Evolutionary conservation across 2,329 filamentous ascomycete genomes (phyloP), one percentile per base, ranked within the genome.

Genomic region (Trichophyton benhamiae): DNA sequence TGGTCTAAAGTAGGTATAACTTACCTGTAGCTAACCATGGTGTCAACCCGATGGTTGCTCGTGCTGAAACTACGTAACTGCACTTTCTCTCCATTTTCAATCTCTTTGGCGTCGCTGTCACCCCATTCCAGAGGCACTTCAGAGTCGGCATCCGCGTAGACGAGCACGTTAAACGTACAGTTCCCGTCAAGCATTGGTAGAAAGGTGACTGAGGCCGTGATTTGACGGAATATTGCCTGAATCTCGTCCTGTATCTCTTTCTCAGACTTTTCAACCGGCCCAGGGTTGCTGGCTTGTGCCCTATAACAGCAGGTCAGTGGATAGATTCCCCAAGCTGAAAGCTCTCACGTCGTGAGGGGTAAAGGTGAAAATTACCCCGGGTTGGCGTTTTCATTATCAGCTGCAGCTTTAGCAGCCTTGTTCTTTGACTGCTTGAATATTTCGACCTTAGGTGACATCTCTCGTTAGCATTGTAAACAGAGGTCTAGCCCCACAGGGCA

Each of bases 61-160:
- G 94, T 99, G 75, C 91, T 96, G 78, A 97, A 99, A 66, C 92
- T 95, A 63, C 94, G 83, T 71, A 99, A 78, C 77, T 96, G 91
- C 33, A 99, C 94, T 72, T 94, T 91, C 79, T 99, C 94, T 48
- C 89, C 92, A 68, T 94, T 89, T 72, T 86, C 81, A 67, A 99
- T 96, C 79, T 99, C 94, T 78, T 96, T 96, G 60, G 92, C 91
- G 74, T 97, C 94, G 67, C 90, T 96, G 77, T 99, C 94, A 55
- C 94, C 94, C 94, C 94, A 99, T 74, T 99, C 94, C 62, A 99
- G 87, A 3, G 94, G 94, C 13, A 99, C 94, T 57, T 97, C 92
- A 62, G 88, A 94, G 75, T 97, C 91, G 17, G 91, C 91, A 72
- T 99, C 92, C 59, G 94, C 94, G 72, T 99, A 99, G 2, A 99